A percentile compares a stretch with the other conserved stretches of the same genome.
phyloP scores from a whole-genome alignment of 2,329 filamentous ascomycete genomes.

The Apiospora sp. region DNA sequence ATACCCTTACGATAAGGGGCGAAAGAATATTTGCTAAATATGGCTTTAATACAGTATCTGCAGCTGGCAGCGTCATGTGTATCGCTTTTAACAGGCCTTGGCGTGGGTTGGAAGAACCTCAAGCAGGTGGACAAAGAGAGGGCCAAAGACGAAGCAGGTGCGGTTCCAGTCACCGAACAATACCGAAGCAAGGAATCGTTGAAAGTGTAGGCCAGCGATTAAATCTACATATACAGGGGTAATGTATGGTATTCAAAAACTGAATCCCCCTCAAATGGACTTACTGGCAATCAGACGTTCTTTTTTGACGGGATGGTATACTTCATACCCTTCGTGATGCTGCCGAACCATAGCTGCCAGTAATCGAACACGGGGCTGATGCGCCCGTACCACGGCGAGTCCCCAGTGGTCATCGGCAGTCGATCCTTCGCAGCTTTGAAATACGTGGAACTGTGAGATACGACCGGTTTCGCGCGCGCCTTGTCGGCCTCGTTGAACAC shows the following conservation, averaged over 20 bases:
- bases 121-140: constrained; percentile 35
- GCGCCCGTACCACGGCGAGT: constrained; percentile 37
- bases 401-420: constrained; percentile 34
- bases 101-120: constrained; percentile 37
- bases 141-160: neutral
- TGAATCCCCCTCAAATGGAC: neutral
- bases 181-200: neutral
- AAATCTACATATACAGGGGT: neutral
- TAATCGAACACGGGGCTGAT: constrained; percentile 34
- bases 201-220: neutral
- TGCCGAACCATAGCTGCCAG: constrained; percentile 36
- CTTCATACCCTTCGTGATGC: constrained; percentile 34
- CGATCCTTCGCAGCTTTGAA: constrained; percentile 33
- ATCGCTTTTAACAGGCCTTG: constrained; percentile 35
- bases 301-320: constrained; percentile 34
- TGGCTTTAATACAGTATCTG: constrained; percentile 32
- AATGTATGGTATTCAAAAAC: neutral
- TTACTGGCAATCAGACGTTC: constrained; percentile 24
- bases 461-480: constrained; percentile 38
- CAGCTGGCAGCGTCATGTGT: constrained; percentile 34
- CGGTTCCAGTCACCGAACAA: neutral
- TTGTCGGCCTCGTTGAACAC: constrained; percentile 48
- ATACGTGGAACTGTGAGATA: constrained; percentile 33
- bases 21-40: neutral
- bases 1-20: neutral